These are phyloP conservation scores for Phyllosticta citribraziliensis DNA, from an alignment of 2,329 filamentous ascomycete species.

Conservation along the genomic window DNA sequence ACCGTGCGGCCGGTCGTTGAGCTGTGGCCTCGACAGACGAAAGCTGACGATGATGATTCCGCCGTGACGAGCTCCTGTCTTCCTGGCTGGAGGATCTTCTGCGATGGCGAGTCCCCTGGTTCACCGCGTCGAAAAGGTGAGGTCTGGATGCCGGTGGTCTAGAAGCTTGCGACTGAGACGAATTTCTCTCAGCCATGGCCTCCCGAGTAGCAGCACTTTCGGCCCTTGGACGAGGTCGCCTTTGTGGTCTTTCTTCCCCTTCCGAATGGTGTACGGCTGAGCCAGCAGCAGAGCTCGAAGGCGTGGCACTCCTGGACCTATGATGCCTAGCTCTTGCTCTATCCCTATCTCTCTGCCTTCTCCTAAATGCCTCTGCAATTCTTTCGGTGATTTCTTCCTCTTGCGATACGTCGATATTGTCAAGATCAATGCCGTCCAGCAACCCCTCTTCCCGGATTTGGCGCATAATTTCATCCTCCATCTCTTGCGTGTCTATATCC, in stretches of 20 bases:
- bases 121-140: constrained; percentile 35
- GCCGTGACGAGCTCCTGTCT: constrained; percentile 30
- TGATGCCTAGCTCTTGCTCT: constrained; percentile 26
- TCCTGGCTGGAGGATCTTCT: constrained; percentile 39
- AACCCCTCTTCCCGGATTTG: constrained; percentile 84
- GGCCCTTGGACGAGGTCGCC: constrained; percentile 25
- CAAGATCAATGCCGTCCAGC: constrained; percentile 77
- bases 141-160: constrained; percentile 38
- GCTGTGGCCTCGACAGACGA: constrained; percentile 14
- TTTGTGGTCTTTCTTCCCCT: constrained; percentile 22
- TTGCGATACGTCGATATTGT: constrained; percentile 72
- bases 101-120: constrained; percentile 23
- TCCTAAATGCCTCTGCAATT: constrained; percentile 79
- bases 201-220: constrained; percentile 21
- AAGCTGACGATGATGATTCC: constrained; percentile 16
- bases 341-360: constrained; percentile 58
- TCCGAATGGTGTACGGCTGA: constrained; percentile 11
- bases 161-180: constrained; percentile 4
- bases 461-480: constrained; percentile 79
- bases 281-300: background rate
- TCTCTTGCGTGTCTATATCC: constrained; percentile 64
- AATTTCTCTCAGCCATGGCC: background rate
- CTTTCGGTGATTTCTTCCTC: constrained; percentile 85
- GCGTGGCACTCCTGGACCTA: constrained; percentile 30
- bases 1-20: constrained; percentile 44